phyloP scores from a whole-genome alignment of 306 rosid species.

The Glycine tomentella region DNA sequence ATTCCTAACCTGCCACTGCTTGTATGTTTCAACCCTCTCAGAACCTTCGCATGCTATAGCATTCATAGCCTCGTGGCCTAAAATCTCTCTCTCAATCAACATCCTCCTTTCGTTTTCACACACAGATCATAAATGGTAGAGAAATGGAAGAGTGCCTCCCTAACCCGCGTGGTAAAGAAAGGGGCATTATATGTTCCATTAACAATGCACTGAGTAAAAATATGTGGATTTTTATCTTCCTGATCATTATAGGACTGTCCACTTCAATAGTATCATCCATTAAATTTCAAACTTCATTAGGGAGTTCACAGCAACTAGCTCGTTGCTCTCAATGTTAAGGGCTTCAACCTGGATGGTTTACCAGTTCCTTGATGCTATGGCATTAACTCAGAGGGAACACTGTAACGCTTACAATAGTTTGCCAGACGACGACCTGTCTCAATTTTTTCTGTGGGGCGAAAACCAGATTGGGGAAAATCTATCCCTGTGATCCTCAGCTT shows the following conservation, averaged over 20 bases:
- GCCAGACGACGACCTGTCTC: constrained; percentile 75
- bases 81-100: constrained; percentile 62
- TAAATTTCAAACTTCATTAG: constrained; percentile 57
- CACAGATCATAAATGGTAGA: constrained; percentile 64
- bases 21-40: constrained; percentile 59
- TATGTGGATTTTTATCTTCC: constrained; percentile 74
- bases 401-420: constrained; percentile 70
- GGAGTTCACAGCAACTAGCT: constrained; percentile 67
- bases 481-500: constrained; percentile 82
- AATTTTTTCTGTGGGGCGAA: constrained; percentile 65
- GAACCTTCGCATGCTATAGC: constrained; percentile 77
- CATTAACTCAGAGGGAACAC: constrained; percentile 71
- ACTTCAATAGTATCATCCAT: constrained; percentile 68
- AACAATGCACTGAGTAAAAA: constrained; percentile 51
- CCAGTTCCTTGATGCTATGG: constrained; percentile 69
- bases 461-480: constrained; percentile 75
- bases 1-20: neutral
- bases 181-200: constrained; percentile 79
- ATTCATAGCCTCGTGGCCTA: constrained; percentile 70
- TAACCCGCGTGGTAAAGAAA: constrained; percentile 71
- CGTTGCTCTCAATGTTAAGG: constrained; percentile 58
- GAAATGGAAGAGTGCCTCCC: constrained; percentile 76
- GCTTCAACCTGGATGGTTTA: constrained; percentile 64
- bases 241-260: constrained; percentile 75
- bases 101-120: constrained; percentile 56